Evolutionary conservation across 345 rosid species (phyloP).

Genomic region (Triadica sebifera): DNA sequence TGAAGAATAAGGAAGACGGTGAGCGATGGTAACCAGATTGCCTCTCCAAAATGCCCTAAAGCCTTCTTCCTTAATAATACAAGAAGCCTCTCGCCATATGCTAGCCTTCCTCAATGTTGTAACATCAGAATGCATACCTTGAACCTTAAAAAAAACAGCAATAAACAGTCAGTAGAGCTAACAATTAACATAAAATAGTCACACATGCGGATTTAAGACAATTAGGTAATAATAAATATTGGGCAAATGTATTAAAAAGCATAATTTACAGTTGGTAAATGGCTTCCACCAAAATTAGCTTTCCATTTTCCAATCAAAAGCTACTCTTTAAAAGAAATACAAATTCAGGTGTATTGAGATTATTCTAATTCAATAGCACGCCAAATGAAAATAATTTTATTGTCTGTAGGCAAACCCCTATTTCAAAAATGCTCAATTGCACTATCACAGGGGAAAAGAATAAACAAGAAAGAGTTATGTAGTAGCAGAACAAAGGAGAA

Average conservation of each 20-base stretch:
- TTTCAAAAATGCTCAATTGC: background rate
- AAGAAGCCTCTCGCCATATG: slow-evolving; percentile 82
- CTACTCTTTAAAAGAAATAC: too few species aligned
- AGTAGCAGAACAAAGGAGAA: background rate
- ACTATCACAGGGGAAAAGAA: background rate
- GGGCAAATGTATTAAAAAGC: background rate
- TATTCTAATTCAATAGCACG: background rate
- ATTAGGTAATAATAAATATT: background rate
- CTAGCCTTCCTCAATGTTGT: slow-evolving; percentile 55
- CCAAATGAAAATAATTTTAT: background rate
- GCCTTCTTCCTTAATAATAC: slow-evolving; percentile 80
- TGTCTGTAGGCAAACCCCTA: background rate
- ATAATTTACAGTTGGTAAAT: background rate
- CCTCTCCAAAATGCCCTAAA: slow-evolving; percentile 97
- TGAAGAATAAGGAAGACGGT: slow-evolving; percentile 86
- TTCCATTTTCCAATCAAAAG: background rate
- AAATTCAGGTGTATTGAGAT: background rate
- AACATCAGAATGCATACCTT: slow-evolving; percentile 92
- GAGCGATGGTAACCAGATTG: slow-evolving; percentile 81
- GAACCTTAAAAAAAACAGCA: slow-evolving; percentile 50
- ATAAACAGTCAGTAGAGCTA: background rate
- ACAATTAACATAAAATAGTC: background rate
- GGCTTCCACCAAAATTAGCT: background rate
- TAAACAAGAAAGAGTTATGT: background rate
- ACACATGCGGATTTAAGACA: background rate